Percentiles rank a stretch among this genome's conserved stretches.
Conservation (phyloP, 305 asterid species). For the Fraxinus platypoda region DNA sequence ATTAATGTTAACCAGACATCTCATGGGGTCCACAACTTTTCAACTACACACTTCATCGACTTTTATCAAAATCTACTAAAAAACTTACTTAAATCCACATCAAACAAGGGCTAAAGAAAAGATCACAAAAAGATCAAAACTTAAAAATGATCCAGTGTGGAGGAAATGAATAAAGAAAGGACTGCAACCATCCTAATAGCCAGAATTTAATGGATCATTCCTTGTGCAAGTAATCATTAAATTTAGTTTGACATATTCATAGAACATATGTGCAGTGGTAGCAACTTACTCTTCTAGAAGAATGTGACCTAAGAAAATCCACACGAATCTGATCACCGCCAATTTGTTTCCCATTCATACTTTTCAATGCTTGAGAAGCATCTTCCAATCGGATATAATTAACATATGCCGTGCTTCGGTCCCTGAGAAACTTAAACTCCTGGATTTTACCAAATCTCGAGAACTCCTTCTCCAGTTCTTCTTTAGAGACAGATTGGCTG, state of each 20-base stretch:
- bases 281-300: slow-evolving; percentile 79
- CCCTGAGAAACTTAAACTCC: slow-evolving; percentile 79
- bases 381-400: slow-evolving; percentile 78
- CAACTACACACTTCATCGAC: background rate
- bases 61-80: background rate
- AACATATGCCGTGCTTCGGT: slow-evolving; percentile 78
- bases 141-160: background rate
- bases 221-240: background rate
- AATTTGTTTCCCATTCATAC: slow-evolving; percentile 70
- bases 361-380: slow-evolving; percentile 75
- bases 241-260: slow-evolving; percentile 1
- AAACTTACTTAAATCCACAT: background rate
- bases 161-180: background rate
- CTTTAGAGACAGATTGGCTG: slow-evolving; percentile 67
- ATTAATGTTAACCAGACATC: background rate
- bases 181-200: background rate
- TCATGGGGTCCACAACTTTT: background rate
- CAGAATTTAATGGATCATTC: slow-evolving; percentile 15
- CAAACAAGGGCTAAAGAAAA: slow-evolving; percentile 4
- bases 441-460: slow-evolving; percentile 73
- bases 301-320: slow-evolving; percentile 86
- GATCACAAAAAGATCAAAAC: slow-evolving; percentile 3
- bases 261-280: background rate
- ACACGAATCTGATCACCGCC: slow-evolving; percentile 85
- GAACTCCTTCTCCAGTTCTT: slow-evolving; percentile 86